phyloP scores from a whole-genome alignment of 2,329 filamentous ascomycete species.

The Monosporascus ibericus region DNA sequence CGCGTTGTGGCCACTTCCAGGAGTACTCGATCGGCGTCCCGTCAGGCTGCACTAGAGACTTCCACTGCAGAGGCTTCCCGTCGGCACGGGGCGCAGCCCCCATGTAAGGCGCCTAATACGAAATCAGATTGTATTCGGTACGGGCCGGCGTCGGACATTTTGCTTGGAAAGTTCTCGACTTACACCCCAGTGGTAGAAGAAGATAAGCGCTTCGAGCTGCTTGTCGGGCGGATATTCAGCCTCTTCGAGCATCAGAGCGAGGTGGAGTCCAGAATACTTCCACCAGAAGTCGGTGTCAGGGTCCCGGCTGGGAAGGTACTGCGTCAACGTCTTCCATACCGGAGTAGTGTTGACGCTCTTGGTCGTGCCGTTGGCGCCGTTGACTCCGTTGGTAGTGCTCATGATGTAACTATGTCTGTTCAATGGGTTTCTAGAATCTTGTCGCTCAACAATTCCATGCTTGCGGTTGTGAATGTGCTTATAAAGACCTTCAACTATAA shows the following conservation, averaged over 20 bases:
- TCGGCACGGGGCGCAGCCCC: constrained; percentile 3
- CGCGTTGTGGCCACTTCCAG: constrained; percentile 6
- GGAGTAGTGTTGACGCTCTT: too few relatives aligned
- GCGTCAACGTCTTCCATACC: constrained; percentile 2
- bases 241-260: constrained; percentile 5
- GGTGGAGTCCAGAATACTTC: constrained; percentile 4
- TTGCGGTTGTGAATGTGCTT: too few relatives aligned
- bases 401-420: too few relatives aligned
- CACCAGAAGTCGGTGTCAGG: constrained; percentile 6
- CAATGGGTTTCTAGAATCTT: too few relatives aligned
- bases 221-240: constrained; percentile 3
- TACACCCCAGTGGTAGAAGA: constrained; percentile 7
- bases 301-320: constrained; percentile 3
- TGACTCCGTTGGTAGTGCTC: too few relatives aligned
- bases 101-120: constrained; percentile 2
- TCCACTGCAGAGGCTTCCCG: background rate
- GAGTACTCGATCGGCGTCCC: constrained; percentile 7
- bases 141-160: background rate
- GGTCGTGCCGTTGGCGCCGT: too few relatives aligned
- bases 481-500: too few relatives aligned
- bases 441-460: too few relatives aligned
- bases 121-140: background rate
- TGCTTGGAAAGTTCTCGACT: background rate
- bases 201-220: constrained; percentile 6
- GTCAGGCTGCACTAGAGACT: constrained; percentile 1